Conservation (phyloP, 352 stramenopile species). For the Globisporangium nagaii region DNA sequence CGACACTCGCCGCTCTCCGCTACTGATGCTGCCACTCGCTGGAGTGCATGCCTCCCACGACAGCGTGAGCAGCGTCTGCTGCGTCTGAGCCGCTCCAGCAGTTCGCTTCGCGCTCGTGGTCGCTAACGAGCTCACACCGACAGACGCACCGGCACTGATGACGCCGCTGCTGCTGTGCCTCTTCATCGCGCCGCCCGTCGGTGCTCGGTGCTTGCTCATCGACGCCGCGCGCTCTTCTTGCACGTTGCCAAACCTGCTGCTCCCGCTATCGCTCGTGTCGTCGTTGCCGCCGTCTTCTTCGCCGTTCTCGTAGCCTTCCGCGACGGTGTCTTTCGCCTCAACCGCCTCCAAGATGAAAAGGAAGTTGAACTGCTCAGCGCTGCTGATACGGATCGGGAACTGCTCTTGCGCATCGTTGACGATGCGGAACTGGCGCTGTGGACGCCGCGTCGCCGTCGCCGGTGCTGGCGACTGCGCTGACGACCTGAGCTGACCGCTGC, state of each 20-base stretch:
- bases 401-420: slow-evolving; percentile 32
- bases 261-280: background rate
- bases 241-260: background rate
- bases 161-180: slow-evolving; percentile 12
- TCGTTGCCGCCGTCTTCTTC: background rate
- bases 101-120: background rate
- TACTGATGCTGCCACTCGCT: background rate
- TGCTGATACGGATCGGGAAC: slow-evolving; percentile 49
- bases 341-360: slow-evolving; percentile 37
- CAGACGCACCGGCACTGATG: background rate
- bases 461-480: background rate
- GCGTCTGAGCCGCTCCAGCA: slow-evolving; percentile 3
- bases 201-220: slow-evolving; percentile 1
- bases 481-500: background rate
- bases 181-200: background rate
- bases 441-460: background rate
- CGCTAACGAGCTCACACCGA: background rate
- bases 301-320: background rate
- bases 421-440: slow-evolving; percentile 23
- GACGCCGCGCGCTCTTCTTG: slow-evolving; percentile 6
- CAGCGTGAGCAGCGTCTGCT: slow-evolving; percentile 57
- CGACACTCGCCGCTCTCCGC: background rate
- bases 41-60: slow-evolving; percentile 36
- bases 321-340: slow-evolving; percentile 8
- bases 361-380: slow-evolving; percentile 66